Evolutionary conservation across 2,329 filamentous ascomycete genomes (phyloP).

Genomic region (Didymella exigua): DNA sequence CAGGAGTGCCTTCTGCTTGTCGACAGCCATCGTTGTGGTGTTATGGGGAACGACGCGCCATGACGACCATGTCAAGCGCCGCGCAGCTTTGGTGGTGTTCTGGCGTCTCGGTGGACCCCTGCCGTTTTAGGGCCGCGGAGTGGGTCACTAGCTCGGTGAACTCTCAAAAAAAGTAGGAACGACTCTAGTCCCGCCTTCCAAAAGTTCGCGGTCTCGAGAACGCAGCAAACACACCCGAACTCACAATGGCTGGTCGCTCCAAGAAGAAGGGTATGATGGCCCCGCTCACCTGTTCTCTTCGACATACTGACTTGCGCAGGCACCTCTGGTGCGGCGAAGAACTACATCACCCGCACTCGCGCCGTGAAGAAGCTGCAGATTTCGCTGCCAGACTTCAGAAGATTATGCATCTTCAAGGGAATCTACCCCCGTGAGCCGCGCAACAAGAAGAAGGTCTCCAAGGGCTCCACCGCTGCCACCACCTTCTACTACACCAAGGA

Average conservation of each 20-base stretch:
- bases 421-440: slow-evolving; percentile 98
- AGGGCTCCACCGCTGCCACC: slow-evolving; percentile 85
- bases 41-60: slow-evolving; percentile 19
- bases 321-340: slow-evolving; percentile 89
- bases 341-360: slow-evolving; percentile 97
- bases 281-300: background rate
- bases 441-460: slow-evolving; percentile 95
- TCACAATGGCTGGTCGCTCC: slow-evolving; percentile 44
- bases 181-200: slow-evolving; percentile 15
- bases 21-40: slow-evolving; percentile 52
- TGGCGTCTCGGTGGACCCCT: slow-evolving; percentile 20
- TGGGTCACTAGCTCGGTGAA: slow-evolving; percentile 26
- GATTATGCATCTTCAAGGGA: slow-evolving; percentile 99
- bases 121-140: slow-evolving; percentile 22
- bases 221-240: slow-evolving; percentile 4
- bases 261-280: slow-evolving; percentile 67
- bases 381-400: slow-evolving; percentile 94
- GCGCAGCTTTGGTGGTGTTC: slow-evolving; percentile 10
- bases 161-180: slow-evolving; percentile 19
- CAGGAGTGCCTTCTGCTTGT: slow-evolving; percentile 67
- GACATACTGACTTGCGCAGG: slow-evolving; percentile 55
- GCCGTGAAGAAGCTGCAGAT: slow-evolving; percentile 98
- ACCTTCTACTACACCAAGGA: slow-evolving; percentile 95
- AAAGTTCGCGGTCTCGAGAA: slow-evolving; percentile 14
- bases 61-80: slow-evolving; percentile 5